phyloP scores from a whole-genome alignment of 768 basidiomycete species.

The Lentinula boryana region DNA sequence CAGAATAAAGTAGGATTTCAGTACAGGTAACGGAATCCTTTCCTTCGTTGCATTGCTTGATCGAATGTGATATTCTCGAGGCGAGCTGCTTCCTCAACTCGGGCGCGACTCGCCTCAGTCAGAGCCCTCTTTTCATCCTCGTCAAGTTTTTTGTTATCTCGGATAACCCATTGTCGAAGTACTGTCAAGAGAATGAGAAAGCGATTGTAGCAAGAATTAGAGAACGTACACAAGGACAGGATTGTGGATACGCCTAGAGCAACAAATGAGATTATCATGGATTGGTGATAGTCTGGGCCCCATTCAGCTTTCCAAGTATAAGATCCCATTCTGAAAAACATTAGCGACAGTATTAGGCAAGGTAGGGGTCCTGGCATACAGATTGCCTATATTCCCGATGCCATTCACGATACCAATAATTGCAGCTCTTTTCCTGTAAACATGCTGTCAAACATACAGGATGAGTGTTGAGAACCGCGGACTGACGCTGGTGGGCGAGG shows the following conservation, averaged over 20 bases:
- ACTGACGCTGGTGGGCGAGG: slow-evolving; percentile 53
- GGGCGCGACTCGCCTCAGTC: slow-evolving; percentile 25
- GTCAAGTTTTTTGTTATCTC: slow-evolving; percentile 33
- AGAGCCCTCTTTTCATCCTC: slow-evolving; percentile 23
- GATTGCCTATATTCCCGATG: slow-evolving; percentile 45
- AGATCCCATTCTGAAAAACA: slow-evolving; percentile 42
- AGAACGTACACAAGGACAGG: slow-evolving; percentile 18
- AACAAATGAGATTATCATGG: slow-evolving; percentile 45
- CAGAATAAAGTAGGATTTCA: slow-evolving; percentile 11
- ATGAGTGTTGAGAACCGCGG: neutral
- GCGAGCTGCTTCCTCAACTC: slow-evolving; percentile 38
- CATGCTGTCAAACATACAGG: neutral
- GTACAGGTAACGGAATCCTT: slow-evolving; percentile 38
- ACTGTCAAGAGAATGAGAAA: slow-evolving; percentile 1
- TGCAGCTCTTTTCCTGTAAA: slow-evolving; percentile 38
- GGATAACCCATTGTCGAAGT: slow-evolving; percentile 23
- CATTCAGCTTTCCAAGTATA: slow-evolving; percentile 58
- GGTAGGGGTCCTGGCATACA: slow-evolving; percentile 32
- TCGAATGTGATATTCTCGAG: slow-evolving; percentile 39
- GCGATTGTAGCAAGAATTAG: neutral
- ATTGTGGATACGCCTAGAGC: slow-evolving; percentile 22
- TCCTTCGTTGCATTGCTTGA: slow-evolving; percentile 32
- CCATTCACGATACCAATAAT: slow-evolving; percentile 63
- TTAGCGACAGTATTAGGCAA: neutral
- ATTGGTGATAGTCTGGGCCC: slow-evolving; percentile 58